These are phyloP conservation scores for Epichloe amarillans DNA, from an alignment of 2,329 filamentous ascomycete species.

Conservation along the genomic window DNA sequence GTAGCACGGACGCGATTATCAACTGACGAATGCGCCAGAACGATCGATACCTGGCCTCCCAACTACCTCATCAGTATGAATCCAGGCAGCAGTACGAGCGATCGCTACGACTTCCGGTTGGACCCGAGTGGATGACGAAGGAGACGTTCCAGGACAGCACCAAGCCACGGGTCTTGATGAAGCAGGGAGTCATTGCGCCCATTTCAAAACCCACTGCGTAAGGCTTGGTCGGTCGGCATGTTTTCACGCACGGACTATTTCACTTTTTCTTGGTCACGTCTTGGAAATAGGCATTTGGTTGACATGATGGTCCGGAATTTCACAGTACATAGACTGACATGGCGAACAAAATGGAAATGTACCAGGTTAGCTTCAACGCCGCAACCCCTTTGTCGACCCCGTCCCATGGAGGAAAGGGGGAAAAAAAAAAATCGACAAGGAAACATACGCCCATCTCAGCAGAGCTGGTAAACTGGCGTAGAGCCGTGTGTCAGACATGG, in stretches of 20 bases:
- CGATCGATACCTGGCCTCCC: constrained; percentile 70
- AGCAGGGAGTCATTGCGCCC: constrained; percentile 78
- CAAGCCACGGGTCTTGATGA: constrained; percentile 80
- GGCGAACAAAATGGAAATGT: background rate
- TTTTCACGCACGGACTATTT: background rate
- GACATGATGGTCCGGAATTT: background rate
- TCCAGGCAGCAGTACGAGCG: constrained; percentile 80
- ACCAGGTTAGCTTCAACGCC: background rate
- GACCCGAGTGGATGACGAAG: constrained; percentile 95
- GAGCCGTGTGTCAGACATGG: background rate
- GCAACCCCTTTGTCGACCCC: background rate
- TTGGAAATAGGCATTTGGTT: background rate
- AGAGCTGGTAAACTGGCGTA: background rate
- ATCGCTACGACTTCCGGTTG: constrained; percentile 71
- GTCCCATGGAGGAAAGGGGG: background rate
- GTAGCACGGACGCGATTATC: no score
- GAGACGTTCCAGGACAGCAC: constrained; percentile 80
- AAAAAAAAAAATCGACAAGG: background rate
- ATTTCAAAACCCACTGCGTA: constrained; percentile 60
- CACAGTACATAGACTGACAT: background rate
- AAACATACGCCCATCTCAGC: background rate
- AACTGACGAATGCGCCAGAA: constrained; percentile 37
- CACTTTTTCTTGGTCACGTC: background rate
- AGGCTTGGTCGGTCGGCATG: constrained; percentile 1
- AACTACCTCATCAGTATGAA: constrained; percentile 83